Conservation (phyloP, 352 stramenopile genomes). For the Pythium aristosporum region DNA sequence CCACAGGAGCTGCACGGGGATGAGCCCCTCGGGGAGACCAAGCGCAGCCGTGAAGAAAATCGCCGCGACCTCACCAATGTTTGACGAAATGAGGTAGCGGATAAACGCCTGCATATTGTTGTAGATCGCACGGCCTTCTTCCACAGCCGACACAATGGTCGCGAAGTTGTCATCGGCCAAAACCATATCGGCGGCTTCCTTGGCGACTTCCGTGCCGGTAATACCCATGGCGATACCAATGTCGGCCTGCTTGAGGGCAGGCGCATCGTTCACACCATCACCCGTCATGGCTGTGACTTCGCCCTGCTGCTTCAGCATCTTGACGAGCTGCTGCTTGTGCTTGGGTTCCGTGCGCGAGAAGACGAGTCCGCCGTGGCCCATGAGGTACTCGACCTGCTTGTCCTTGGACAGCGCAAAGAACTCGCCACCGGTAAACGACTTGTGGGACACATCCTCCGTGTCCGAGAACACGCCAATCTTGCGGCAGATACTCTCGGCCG, state of each 20-base stretch:
- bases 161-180: slow-evolving; percentile 99
- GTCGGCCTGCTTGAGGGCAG: slow-evolving; percentile 96
- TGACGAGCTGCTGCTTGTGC: slow-evolving; percentile 97
- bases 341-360: slow-evolving; percentile 98
- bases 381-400: slow-evolving; percentile 90
- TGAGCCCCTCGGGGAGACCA: slow-evolving; percentile 96
- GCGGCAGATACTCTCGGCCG: slow-evolving; percentile 95
- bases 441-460: slow-evolving; percentile 80
- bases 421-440: slow-evolving; percentile 94
- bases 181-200: slow-evolving; percentile 98
- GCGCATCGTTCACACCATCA: slow-evolving; percentile 99
- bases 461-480: slow-evolving; percentile 97
- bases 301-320: slow-evolving; percentile 94
- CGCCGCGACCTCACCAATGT: slow-evolving; percentile 98
- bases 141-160: slow-evolving; percentile 94
- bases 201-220: slow-evolving; percentile 97
- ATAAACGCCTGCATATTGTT: slow-evolving; percentile 99
- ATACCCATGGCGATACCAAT: slow-evolving; percentile 99
- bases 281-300: slow-evolving; percentile 98
- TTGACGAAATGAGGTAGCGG: slow-evolving; percentile 98
- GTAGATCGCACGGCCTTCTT: slow-evolving; percentile 88
- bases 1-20: slow-evolving; percentile 98
- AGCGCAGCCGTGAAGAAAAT: slow-evolving; percentile 98
- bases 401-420: slow-evolving; percentile 94
- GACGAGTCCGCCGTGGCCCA: slow-evolving; percentile 89